phyloP scores from a whole-genome alignment of 2,329 filamentous ascomycete species.

The Berkeleyomyces basicola region DNA sequence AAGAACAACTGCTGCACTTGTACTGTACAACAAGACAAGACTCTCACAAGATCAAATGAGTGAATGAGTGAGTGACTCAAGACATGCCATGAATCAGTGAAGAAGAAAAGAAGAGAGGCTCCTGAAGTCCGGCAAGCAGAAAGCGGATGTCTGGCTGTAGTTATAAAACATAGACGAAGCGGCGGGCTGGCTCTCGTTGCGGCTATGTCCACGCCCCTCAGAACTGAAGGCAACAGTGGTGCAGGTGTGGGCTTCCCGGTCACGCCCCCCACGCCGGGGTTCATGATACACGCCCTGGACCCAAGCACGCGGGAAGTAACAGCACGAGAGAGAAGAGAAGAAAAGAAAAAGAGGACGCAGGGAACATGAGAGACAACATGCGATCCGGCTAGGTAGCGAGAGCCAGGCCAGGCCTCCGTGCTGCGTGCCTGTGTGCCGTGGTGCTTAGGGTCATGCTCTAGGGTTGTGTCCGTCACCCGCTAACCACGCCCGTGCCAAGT shows the following conservation, averaged over 20 bases:
- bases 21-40: slow-evolving; percentile 1
- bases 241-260: too few relatives aligned
- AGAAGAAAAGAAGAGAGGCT: background rate
- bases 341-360: background rate
- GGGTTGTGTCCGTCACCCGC: background rate
- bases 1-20: background rate
- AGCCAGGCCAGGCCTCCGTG: too few relatives aligned
- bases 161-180: background rate
- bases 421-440: too few relatives aligned
- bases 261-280: too few relatives aligned
- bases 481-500: background rate
- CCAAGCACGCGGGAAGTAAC: background rate
- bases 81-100: background rate
- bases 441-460: background rate
- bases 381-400: too few relatives aligned
- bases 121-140: background rate
- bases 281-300: background rate
- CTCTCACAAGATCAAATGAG: background rate
- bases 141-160: background rate
- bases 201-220: too few relatives aligned
- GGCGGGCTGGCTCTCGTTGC: too few relatives aligned
- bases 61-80: background rate
- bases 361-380: background rate
- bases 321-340: background rate
- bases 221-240: too few relatives aligned